A percentile compares a stretch with the other conserved stretches of the same genome.
These are phyloP conservation scores for Lunularia cruciata DNA, from an alignment of 225 moss, liverwort and hornwort species.

Conservation along the genomic window DNA sequence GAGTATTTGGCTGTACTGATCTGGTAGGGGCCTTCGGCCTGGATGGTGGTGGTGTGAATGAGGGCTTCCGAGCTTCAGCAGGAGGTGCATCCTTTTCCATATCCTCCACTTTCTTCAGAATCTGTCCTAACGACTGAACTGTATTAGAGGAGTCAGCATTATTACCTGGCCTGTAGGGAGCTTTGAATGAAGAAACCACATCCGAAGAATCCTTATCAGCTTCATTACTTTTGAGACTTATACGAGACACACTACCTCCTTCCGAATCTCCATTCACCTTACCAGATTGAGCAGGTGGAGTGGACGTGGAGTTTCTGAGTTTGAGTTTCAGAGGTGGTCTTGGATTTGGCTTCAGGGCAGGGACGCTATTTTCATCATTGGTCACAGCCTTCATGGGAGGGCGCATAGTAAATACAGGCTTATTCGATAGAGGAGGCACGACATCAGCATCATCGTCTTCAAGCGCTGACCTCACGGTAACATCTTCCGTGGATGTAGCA, in stretches of 20 bases:
- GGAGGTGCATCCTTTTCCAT: slow-evolving; percentile 24
- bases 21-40: slow-evolving; percentile 20
- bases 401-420: slow-evolving; percentile 30
- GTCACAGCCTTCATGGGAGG: slow-evolving; percentile 16
- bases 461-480: slow-evolving; percentile 20
- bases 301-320: slow-evolving; percentile 17
- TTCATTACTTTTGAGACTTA: neutral
- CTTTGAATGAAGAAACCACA: slow-evolving; percentile 2
- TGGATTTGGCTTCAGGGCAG: slow-evolving; percentile 29
- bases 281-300: neutral
- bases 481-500: slow-evolving; percentile 19
- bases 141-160: neutral
- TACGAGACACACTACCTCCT: neutral
- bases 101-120: slow-evolving; percentile 41
- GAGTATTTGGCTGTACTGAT: neutral
- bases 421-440: slow-evolving; percentile 18
- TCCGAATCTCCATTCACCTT: slow-evolving; percentile 24
- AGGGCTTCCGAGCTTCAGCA: slow-evolving; percentile 20
- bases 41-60: slow-evolving; percentile 18
- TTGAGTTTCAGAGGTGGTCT: slow-evolving; percentile 34
- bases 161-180: slow-evolving; percentile 11
- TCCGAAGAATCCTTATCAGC: neutral
- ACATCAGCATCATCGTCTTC: slow-evolving; percentile 16
- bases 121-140: slow-evolving; percentile 32
- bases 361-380: slow-evolving; percentile 15